A percentile compares a stretch with the other conserved stretches of the same genome.
Conservation (phyloP, 2,329 filamentous ascomycete genomes). For the Camillea tinctor region DNA sequence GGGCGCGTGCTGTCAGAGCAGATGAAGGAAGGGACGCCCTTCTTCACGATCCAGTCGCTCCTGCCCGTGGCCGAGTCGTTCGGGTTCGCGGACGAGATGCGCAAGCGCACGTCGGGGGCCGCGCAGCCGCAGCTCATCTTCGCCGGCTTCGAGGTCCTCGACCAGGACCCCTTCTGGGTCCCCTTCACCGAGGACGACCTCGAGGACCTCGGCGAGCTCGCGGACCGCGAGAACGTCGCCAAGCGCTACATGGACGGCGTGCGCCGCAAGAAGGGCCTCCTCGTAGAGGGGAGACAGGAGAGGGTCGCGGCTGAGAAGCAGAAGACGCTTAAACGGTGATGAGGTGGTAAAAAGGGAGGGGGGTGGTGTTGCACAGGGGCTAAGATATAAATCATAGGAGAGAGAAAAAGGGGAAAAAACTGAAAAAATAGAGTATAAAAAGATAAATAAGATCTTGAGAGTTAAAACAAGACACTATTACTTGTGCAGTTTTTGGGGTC, state of each 20-base stretch:
- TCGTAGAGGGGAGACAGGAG: constrained; percentile 75
- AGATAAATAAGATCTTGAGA: neutral
- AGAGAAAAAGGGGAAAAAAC: neutral
- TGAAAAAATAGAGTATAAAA: neutral
- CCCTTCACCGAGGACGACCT: constrained; percentile 94
- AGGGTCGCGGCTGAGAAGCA: constrained; percentile 92
- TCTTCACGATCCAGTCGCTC: constrained; percentile 88
- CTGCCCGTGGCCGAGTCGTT: constrained; percentile 94
- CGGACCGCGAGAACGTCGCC: constrained; percentile 92
- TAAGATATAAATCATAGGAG: neutral
- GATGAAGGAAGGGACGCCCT: constrained; percentile 92
- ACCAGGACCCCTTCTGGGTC: constrained; percentile 97
- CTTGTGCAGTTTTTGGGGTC: neutral
- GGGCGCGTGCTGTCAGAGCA: constrained; percentile 86
- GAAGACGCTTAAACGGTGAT: constrained; percentile 63
- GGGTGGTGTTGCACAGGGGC: neutral
- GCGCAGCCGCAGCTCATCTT: constrained; percentile 94
- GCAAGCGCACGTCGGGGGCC: constrained; percentile 86
- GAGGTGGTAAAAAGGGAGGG: neutral
- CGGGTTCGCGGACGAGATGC: constrained; percentile 93
- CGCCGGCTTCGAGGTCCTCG: constrained; percentile 85
- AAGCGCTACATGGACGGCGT: constrained; percentile 95
- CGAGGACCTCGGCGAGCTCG: constrained; percentile 91
- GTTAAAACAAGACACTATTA: neutral
- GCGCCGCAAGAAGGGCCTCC: constrained; percentile 78